Base-by-base conservation (phyloP, 2,329 filamentous ascomycete species). In the Fusarium sp. region DNA sequence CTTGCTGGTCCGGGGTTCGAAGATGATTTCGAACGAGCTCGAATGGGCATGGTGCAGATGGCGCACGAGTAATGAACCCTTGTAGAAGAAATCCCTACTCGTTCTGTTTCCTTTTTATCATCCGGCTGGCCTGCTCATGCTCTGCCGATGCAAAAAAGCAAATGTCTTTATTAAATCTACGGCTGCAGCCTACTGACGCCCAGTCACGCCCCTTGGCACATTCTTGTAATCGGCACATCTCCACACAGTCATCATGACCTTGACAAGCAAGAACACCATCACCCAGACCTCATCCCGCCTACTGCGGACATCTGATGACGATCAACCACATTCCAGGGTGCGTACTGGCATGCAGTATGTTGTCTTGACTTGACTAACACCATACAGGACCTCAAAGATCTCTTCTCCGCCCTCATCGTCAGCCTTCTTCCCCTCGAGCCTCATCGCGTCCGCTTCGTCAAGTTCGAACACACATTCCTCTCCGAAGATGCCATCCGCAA, bases 401-500 rank as follows among this genome's bases (percentile, higher is more conserved):
- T 99, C 67, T 99, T 98, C 85, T 92, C 96, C 27, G 98, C 96
- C 3, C 87, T 99, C 73, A 94, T 98, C 85, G 96, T 98, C 84
- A 98, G 94, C 84, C 87, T 98, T 70, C 80, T 90, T 63, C 96
- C 96, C 67, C 88, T 99, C 72, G 93, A 92, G 58, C 89, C 94
- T 18, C 96, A 98, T 81, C 93, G 96, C 59, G 93, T 98, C 66
- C 93, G 96, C 62, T 93, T 98, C 83, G 93, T 93, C 76, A 93
- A 94, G 83, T 90, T 98, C 71, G 94, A 98, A 73, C 94, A 97
- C 86, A 97, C 95, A 2, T 98, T 98, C 82, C 90, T 96, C 29
- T 97, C 95, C 4, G 95, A 98, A 85, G 96, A 99, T 89, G 96
- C 96, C 61, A 97, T 98, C 85, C 98, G 96, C 84, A 98, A 98